Evolutionary conservation across 805 yeast genomes (phyloP), one percentile per base, ranked within the genome.

Genomic region (Wickerhamomyces bisporus): DNA sequence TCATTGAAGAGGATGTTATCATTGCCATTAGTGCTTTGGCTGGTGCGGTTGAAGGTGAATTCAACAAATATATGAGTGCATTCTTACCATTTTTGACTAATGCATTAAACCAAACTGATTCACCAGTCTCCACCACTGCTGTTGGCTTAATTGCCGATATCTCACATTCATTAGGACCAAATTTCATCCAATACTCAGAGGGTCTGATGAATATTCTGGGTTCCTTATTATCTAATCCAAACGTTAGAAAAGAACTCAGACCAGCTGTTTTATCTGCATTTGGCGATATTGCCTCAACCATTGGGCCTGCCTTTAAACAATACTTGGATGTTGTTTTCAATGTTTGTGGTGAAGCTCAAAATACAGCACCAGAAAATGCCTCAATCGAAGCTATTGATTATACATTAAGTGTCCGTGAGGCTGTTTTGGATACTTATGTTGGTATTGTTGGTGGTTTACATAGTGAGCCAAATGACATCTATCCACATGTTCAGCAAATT

Each of bases 131-230:
- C 54, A 76, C 76, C 45, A 86, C 96, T 5, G 95, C 98, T 3
- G 88, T 93, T 40, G 98, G 98, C 4, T 73, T 93, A 35, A 88
- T 93, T 42, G 96, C 96, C 15, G 98, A 93, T 64, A 81, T 91
- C 49, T 77, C 94, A 9, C 95, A 88, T 56, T 86, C 97, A 1
- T 71, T 93, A 37, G 95, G 94, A 24, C 73, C 70, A 18, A 71
- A 70, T 20, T 77, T 89, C 48, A 72, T 74, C 41, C 86, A 83
- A 38, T 91, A 86, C 59, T 78, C 85, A 45, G 79, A 79, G 42
- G 83, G 81, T 4, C 74, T 91, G 55, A 88, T 93, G 95, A 75
- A 76, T 36, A 82, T 83, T 34, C 72, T 93, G 56, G 91, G 95
- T 38, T 71, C 73, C 34, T 77, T 79, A 54, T 70, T 93, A 45